Evolutionary conservation across 495 filamentous ascomycete species (phyloP).

Genomic region (Thermochaetoides thermophila): DNA sequence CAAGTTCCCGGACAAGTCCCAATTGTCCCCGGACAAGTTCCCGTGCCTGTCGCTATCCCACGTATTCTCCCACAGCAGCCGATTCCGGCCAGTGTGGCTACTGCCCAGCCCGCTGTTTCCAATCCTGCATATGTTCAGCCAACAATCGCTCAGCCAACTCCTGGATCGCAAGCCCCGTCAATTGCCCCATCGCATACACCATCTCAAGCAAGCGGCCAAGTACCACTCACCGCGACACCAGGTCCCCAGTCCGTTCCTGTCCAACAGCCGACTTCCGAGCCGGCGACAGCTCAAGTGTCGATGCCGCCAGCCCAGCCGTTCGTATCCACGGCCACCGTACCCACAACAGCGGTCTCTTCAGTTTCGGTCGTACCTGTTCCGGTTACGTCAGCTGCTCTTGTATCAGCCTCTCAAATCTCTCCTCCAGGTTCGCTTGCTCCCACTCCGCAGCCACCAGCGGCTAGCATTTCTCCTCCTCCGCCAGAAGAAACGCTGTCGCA

Average conservation of each 20-base stretch:
- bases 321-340: too few species aligned
- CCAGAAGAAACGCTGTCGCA: slow-evolving; percentile 7
- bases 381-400: background rate
- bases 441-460: slow-evolving; percentile 1
- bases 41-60: too few species aligned
- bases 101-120: too few species aligned
- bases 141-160: too few species aligned
- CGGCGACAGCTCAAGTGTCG: background rate
- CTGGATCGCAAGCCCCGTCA: background rate
- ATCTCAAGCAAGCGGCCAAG: background rate
- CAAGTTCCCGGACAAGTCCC: background rate
- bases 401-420: background rate
- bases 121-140: too few species aligned
- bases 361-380: background rate
- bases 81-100: too few species aligned
- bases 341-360: too few species aligned
- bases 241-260: too few species aligned
- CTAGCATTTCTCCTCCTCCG: slow-evolving; percentile 5
- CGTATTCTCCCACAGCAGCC: too few species aligned
- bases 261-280: background rate
- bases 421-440: slow-evolving; percentile 1
- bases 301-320: slow-evolving; percentile 1
- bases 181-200: background rate
- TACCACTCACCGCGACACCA: too few species aligned
- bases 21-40: too few species aligned